Base-by-base conservation (phyloP, 2,329 filamentous ascomycete species). In the Botrytis sinoallii region DNA sequence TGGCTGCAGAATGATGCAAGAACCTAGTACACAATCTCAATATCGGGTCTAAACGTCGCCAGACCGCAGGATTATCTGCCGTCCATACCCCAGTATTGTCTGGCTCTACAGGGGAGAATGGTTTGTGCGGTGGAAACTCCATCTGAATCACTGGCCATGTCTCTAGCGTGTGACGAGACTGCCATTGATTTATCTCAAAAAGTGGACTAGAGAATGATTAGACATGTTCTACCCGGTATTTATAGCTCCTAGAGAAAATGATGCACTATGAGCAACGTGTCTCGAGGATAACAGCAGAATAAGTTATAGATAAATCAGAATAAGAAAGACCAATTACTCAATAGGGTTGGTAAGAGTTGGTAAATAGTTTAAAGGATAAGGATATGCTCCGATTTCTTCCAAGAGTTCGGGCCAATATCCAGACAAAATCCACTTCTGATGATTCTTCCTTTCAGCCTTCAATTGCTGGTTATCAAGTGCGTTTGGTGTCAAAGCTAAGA, bases 401-500 rank as follows among this genome's bases (percentile, higher is more conserved):
- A 68, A 68, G 1, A 68, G n/a, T 57, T 57, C 66, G 18, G 66
- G 66, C 66, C 66, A 68, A 68, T 57, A 68, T 42, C 48, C 66
- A 9, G 48, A 68, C 10, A 68, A 42, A 68, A 68, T n/a, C 66
- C 38, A 70, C 16, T 61, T 70, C 55, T 70, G 67, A 42, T 57
- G 35, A 57, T 68, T 57, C n/a, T 12, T 57, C 35, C 48, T 68
- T 42, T 68, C 66, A 3, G 7, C 35, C 35, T 25, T 40, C 16
- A 70, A 61, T 20, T 20, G 32, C 6, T 20, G 55, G 12, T 44
- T 42, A n/a, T 59, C 67, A n/a, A 12, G 1, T n/a, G 67, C 55
- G 22, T 44, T 1, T 35, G 67, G 67, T n/a, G 67, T 70, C 22
- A 61, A 70, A 44, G n/a, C 67, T 70, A 25, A 57, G 18, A 14